These are phyloP conservation scores for Blepharisma stoltei DNA, from an alignment of 73 alveolate species.

Conservation along the genomic window DNA sequence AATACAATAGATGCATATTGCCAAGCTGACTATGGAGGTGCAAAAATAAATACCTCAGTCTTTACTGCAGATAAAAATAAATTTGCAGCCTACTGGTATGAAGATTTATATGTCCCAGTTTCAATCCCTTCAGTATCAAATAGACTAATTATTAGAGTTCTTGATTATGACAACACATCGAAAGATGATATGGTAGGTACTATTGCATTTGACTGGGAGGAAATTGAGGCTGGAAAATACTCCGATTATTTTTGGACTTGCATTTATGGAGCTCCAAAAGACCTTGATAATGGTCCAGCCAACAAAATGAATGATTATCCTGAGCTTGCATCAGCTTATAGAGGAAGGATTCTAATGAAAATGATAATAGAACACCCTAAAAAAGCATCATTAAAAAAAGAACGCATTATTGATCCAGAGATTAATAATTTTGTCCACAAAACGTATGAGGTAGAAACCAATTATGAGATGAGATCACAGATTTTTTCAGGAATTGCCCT, in stretches of 20 bases:
- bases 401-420: constrained; percentile 48
- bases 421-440: constrained; percentile 38
- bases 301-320: constrained; percentile 77
- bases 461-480: constrained; percentile 61
- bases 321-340: constrained; percentile 81
- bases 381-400: constrained; percentile 51
- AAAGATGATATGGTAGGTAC: constrained; percentile 63
- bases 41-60: constrained; percentile 52
- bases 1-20: constrained; percentile 70
- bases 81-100: constrained; percentile 39
- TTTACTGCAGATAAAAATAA: constrained; percentile 51
- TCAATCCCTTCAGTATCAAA: constrained; percentile 50
- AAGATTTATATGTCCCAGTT: constrained; percentile 59
- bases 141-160: constrained; percentile 47
- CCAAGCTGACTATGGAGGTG: constrained; percentile 53
- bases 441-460: constrained; percentile 25
- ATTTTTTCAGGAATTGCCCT: constrained; percentile 61
- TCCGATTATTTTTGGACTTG: constrained; percentile 55
- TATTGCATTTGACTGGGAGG: constrained; percentile 40
- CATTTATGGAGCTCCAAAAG: constrained; percentile 79
- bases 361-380: constrained; percentile 47
- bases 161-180: constrained; percentile 45
- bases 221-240: constrained; percentile 33
- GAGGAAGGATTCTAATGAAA: constrained; percentile 83
- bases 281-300: constrained; percentile 54